Evolutionary conservation across 192 early-diverging fungal species (phyloP).

Genomic region (Coemansia sp.): DNA sequence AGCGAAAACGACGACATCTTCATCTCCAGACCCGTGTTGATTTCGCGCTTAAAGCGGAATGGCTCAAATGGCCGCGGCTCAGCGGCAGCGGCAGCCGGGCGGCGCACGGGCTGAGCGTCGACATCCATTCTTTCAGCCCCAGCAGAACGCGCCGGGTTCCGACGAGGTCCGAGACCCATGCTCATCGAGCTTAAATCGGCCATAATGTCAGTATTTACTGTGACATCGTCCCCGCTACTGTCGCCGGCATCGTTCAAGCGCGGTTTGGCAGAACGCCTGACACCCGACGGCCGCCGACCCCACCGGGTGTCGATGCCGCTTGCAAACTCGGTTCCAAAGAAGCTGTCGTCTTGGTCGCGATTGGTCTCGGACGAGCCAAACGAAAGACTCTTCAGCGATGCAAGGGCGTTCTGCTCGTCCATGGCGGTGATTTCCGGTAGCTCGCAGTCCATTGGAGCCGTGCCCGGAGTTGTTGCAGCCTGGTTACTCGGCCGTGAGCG

Average conservation of each 20-base stretch:
- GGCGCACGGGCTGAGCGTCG: constrained; percentile 11
- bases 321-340: constrained; percentile 9
- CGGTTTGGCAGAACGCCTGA: not conserved
- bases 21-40: constrained; percentile 30
- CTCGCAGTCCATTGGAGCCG: not conserved
- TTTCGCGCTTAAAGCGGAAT: constrained; percentile 8
- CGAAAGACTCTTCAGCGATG: constrained; percentile 28
- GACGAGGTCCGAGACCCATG: not conserved
- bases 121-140: constrained; percentile 18
- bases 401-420: constrained; percentile 8
- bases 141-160: not conserved
- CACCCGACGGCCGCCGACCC: not conserved
- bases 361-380: constrained; percentile 38
- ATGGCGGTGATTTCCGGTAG: not conserved
- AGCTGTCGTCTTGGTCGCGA: constrained; percentile 35
- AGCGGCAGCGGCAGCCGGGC: not conserved
- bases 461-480: not conserved
- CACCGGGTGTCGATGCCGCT: not conserved
- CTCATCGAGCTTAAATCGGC: constrained; percentile 8
- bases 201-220: constrained; percentile 4
- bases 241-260: not conserved
- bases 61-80: constrained; percentile 31
- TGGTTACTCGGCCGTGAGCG: constrained; percentile 6
- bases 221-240: constrained; percentile 24
- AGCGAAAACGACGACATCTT: constrained; percentile 40